phyloP scores from a whole-genome alignment of 2,329 filamentous ascomycete genomes.

The Ascochyta clinopodiicola region DNA sequence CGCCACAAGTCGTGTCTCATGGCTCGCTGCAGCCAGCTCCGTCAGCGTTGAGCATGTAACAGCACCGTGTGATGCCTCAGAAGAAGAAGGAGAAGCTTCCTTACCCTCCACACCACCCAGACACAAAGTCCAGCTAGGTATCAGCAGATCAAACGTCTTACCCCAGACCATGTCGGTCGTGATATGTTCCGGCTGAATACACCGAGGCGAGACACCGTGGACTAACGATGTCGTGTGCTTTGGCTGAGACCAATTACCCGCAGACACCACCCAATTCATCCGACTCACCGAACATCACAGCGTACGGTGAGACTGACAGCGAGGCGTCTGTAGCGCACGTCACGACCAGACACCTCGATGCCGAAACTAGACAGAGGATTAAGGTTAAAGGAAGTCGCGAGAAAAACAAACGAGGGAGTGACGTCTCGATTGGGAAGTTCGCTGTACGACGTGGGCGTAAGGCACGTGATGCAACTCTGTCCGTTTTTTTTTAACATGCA shows the following conservation, averaged over 20 bases:
- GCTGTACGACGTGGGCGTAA: too few species aligned
- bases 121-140: neutral
- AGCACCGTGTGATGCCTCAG: conserved; percentile 6
- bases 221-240: neutral
- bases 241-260: too few species aligned
- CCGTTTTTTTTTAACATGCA: too few species aligned
- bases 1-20: conserved; percentile 6
- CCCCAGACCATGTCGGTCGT: neutral
- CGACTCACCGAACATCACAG: neutral
- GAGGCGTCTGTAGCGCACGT: too few species aligned
- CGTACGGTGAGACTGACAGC: neutral
- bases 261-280: too few species aligned
- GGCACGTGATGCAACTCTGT: too few species aligned
- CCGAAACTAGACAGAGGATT: too few species aligned
- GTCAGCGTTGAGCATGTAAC: neutral
- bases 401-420: too few species aligned
- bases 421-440: too few species aligned
- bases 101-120: neutral
- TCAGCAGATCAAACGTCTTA: conserved; percentile 9
- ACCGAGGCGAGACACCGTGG: neutral
- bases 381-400: too few species aligned
- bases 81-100: neutral
- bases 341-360: too few species aligned
- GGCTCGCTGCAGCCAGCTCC: neutral
- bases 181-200: neutral